Percentiles rank a stretch among this genome's conserved stretches.
Conservation (phyloP, 2,329 filamentous ascomycete genomes). For the Fonsecaea pugnacius region DNA sequence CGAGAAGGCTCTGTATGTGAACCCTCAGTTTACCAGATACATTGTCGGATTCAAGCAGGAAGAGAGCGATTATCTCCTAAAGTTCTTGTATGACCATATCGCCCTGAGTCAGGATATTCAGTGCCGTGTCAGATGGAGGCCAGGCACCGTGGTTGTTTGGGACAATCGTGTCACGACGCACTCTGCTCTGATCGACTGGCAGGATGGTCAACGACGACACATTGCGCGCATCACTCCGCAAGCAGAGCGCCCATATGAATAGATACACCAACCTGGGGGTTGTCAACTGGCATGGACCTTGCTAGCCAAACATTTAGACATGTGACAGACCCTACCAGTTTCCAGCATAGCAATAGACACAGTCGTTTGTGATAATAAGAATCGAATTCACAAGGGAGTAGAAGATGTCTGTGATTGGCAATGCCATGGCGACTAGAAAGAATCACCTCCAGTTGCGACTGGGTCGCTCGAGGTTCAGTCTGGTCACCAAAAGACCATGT, state of each 20-base stretch:
- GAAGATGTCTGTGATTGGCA: slow-evolving; percentile 23
- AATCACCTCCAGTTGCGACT: neutral
- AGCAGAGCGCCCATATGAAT: slow-evolving; percentile 56
- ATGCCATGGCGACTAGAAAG: neutral
- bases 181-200: slow-evolving; percentile 57
- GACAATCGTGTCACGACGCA: slow-evolving; percentile 44
- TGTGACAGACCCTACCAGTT: slow-evolving; percentile 14
- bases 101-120: slow-evolving; percentile 55
- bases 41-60: slow-evolving; percentile 55
- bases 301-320: neutral
- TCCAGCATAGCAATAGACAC: slow-evolving; percentile 21
- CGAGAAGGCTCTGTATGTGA: slow-evolving; percentile 55
- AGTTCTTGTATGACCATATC: slow-evolving; percentile 56
- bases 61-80: slow-evolving; percentile 51
- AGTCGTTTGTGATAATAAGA: slow-evolving; percentile 13
- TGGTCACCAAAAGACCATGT: neutral
- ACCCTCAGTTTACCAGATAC: slow-evolving; percentile 55
- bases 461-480: neutral
- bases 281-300: neutral
- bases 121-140: slow-evolving; percentile 54
- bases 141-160: slow-evolving; percentile 51
- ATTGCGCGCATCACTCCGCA: slow-evolving; percentile 58
- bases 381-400: neutral
- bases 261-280: neutral
- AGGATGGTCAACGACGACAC: slow-evolving; percentile 57